Evolutionary conservation across 495 filamentous ascomycete species (phyloP).

Genomic region (Aspergillus steynii): DNA sequence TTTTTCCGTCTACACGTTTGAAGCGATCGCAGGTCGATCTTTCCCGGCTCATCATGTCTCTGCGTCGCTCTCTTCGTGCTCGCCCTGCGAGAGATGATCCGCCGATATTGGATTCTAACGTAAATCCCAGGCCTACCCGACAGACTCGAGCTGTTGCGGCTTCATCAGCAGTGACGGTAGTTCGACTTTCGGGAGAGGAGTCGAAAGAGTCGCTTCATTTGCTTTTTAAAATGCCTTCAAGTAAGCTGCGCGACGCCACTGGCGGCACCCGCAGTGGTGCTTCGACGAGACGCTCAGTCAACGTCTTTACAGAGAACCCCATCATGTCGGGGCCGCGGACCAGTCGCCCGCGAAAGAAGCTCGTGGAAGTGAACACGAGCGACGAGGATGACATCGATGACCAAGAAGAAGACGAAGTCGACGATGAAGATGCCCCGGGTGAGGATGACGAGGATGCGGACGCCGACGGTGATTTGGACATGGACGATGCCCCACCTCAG

Average conservation of each 20-base stretch:
- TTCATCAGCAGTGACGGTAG: constrained; percentile 47
- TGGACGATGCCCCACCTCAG: constrained; percentile 53
- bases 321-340: constrained; percentile 62
- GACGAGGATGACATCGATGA: constrained; percentile 57
- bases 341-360: constrained; percentile 65
- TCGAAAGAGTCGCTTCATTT: constrained; percentile 67
- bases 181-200: constrained; percentile 58
- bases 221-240: constrained; percentile 81
- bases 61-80: constrained; percentile 52
- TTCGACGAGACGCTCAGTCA: constrained; percentile 37
- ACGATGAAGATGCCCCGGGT: constrained; percentile 47
- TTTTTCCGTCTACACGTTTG: neutral
- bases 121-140: constrained; percentile 35
- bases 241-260: constrained; percentile 78
- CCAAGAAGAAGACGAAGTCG: constrained; percentile 51
- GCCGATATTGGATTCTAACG: constrained; percentile 43
- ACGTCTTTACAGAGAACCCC: constrained; percentile 55
- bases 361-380: constrained; percentile 64
- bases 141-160: constrained; percentile 34
- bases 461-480: constrained; percentile 57
- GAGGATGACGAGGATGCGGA: constrained; percentile 59
- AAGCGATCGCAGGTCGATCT: constrained; percentile 4
- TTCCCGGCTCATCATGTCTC: constrained; percentile 39
- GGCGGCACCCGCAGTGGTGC: constrained; percentile 27
- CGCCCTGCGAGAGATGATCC: constrained; percentile 40